A percentile compares a stretch with the other conserved stretches of the same genome.
Conservation (phyloP, 345 rosid species). For the Eucalyptus polyanthemos region DNA sequence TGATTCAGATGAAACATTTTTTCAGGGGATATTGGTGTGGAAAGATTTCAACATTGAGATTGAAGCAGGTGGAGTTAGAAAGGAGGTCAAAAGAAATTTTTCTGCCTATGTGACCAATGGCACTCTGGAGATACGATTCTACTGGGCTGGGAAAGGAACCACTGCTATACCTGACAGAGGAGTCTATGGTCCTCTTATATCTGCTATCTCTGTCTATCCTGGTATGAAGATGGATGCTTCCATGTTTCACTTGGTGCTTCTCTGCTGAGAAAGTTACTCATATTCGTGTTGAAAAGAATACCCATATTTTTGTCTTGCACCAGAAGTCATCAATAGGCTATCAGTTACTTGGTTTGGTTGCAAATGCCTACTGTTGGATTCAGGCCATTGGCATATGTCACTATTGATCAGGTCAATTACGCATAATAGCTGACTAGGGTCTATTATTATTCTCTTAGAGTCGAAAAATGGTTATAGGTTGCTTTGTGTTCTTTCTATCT, state of each 20-base stretch:
- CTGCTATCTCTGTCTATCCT: background rate
- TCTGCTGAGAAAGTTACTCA: background rate
- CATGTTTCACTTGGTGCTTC: background rate
- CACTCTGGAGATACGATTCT: conserved; percentile 6
- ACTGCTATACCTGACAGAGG: background rate
- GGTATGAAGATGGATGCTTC: background rate
- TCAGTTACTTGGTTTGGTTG: background rate
- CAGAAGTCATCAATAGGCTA: background rate
- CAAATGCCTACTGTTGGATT: background rate
- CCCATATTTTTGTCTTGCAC: background rate
- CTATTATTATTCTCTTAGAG: background rate
- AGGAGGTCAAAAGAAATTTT: background rate
- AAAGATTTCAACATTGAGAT: conserved; percentile 1
- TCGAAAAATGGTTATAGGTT: background rate
- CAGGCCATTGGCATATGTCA: background rate
- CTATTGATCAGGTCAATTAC: background rate
- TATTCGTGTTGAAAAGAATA: background rate
- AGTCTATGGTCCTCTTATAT: conserved; percentile 11
- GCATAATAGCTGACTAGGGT: background rate
- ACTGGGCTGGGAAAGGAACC: conserved; percentile 16
- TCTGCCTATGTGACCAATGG: background rate
- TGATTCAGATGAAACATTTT: background rate
- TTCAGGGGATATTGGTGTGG: background rate
- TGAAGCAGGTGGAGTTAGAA: conserved; percentile 6
- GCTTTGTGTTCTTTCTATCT: background rate